These are phyloP conservation scores for Haplographium delicatum DNA, from an alignment of 495 filamentous ascomycete species.

Conservation along the genomic window DNA sequence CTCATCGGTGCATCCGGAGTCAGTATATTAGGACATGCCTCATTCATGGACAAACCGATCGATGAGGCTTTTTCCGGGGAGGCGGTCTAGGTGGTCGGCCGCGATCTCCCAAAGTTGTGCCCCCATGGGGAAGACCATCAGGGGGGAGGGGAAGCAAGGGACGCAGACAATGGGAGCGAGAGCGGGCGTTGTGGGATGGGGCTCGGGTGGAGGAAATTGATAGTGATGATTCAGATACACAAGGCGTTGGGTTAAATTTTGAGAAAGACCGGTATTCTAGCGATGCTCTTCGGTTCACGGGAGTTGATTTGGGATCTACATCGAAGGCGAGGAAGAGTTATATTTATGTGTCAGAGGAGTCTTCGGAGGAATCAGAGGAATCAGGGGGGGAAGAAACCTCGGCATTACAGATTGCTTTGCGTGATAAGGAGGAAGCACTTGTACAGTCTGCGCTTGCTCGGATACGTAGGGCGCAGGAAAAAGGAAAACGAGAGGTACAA, in stretches of 20 bases:
- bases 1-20: constrained; percentile 90
- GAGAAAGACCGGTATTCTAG: constrained; percentile 43
- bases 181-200: constrained; percentile 40
- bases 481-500: constrained; percentile 70
- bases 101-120: constrained; percentile 95
- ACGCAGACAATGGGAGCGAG: constrained; percentile 51
- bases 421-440: constrained; percentile 65
- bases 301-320: constrained; percentile 44
- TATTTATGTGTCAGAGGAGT: constrained; percentile 44
- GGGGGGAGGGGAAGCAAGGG: constrained; percentile 65
- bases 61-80: constrained; percentile 99
- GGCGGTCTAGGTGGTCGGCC: constrained; percentile 99
- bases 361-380: constrained; percentile 30
- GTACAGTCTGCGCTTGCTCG: constrained; percentile 69
- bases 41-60: constrained; percentile 97
- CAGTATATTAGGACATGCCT: constrained; percentile 88
- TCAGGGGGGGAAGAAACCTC: constrained; percentile 46
- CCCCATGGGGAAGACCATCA: constrained; percentile 98
- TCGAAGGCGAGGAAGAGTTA: constrained; percentile 33
- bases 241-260: constrained; percentile 47
- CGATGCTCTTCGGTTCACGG: constrained; percentile 59
- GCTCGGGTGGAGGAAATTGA: constrained; percentile 66
- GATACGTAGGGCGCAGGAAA: constrained; percentile 66
- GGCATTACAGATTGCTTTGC: constrained; percentile 48
- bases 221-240: constrained; percentile 58